Percentiles rank a stretch among this genome's conserved stretches.
These are phyloP conservation scores for Pochonia chlamydosporia DNA, from an alignment of 2,329 filamentous ascomycete species.

Conservation along the genomic window DNA sequence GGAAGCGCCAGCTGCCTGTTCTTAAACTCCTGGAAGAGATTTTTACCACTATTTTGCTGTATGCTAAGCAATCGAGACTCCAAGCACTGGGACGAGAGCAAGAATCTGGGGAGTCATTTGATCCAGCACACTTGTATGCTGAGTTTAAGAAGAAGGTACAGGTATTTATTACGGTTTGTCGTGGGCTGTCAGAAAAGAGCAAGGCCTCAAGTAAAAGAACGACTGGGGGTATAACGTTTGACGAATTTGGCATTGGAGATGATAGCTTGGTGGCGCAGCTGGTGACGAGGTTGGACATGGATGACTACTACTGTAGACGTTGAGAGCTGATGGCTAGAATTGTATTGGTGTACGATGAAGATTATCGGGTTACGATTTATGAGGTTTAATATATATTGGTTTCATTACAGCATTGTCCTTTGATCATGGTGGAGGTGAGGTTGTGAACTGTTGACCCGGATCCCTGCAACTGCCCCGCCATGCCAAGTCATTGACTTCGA, in stretches of 20 bases:
- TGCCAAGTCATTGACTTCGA: background rate
- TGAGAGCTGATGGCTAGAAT: background rate
- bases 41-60: slow-evolving; percentile 65
- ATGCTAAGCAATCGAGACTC: slow-evolving; percentile 50
- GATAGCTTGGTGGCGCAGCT: slow-evolving; percentile 64
- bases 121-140: slow-evolving; percentile 47
- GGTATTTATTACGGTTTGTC: slow-evolving; percentile 69
- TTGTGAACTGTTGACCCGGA: too few species aligned
- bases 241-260: slow-evolving; percentile 28
- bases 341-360: background rate
- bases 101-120: slow-evolving; percentile 9
- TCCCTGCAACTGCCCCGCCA: background rate
- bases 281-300: slow-evolving; percentile 65
- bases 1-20: slow-evolving; percentile 68
- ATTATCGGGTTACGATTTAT: background rate
- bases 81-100: slow-evolving; percentile 25
- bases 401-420: too few species aligned
- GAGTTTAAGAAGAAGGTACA: slow-evolving; percentile 66
- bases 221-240: slow-evolving; percentile 11
- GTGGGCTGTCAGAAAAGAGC: slow-evolving; percentile 59
- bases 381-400: too few species aligned
- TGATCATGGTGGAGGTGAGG: too few species aligned
- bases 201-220: slow-evolving; percentile 24
- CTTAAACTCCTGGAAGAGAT: slow-evolving; percentile 71
- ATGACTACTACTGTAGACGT: slow-evolving; percentile 50